Percentiles rank a stretch among this genome's conserved stretches.
phyloP scores from a whole-genome alignment of 2,329 filamentous ascomycete genomes.

The Beauveria bassiana region DNA sequence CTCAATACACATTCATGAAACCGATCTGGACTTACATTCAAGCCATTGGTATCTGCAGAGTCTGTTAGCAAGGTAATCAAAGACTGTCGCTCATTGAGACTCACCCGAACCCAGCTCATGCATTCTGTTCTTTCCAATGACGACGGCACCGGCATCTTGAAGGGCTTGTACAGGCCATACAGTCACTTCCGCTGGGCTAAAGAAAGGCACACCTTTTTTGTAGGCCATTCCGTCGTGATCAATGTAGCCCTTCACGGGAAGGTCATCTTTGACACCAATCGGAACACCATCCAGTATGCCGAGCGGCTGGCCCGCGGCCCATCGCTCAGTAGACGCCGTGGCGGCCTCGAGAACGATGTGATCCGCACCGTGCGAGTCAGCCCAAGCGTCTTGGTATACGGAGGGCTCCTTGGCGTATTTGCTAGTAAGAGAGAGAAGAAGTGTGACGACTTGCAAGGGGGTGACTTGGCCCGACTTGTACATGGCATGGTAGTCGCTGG shows the following conservation, averaged over 20 bases:
- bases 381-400: slow-evolving; percentile 64
- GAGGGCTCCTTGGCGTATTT: slow-evolving; percentile 45
- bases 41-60: slow-evolving; percentile 64
- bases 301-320: slow-evolving; percentile 55
- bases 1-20: background rate
- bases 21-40: slow-evolving; percentile 47
- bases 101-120: slow-evolving; percentile 65
- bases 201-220: slow-evolving; percentile 44
- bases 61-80: background rate
- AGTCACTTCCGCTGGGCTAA: slow-evolving; percentile 46
- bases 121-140: slow-evolving; percentile 72
- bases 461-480: slow-evolving; percentile 65
- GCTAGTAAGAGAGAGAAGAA: slow-evolving; percentile 62
- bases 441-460: slow-evolving; percentile 63
- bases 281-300: slow-evolving; percentile 75
- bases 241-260: slow-evolving; percentile 62
- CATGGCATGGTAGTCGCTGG: slow-evolving; percentile 67
- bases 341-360: slow-evolving; percentile 61
- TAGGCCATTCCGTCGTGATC: slow-evolving; percentile 57
- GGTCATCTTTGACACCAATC: slow-evolving; percentile 77
- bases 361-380: slow-evolving; percentile 50
- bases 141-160: slow-evolving; percentile 65
- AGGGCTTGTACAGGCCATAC: slow-evolving; percentile 65
- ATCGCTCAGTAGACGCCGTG: slow-evolving; percentile 64
- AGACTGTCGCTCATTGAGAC: slow-evolving; percentile 28